Evolutionary conservation across 306 rosid genomes (phyloP), one percentile per base, ranked within the genome.

Genomic region (Dalbergia cultrata): DNA sequence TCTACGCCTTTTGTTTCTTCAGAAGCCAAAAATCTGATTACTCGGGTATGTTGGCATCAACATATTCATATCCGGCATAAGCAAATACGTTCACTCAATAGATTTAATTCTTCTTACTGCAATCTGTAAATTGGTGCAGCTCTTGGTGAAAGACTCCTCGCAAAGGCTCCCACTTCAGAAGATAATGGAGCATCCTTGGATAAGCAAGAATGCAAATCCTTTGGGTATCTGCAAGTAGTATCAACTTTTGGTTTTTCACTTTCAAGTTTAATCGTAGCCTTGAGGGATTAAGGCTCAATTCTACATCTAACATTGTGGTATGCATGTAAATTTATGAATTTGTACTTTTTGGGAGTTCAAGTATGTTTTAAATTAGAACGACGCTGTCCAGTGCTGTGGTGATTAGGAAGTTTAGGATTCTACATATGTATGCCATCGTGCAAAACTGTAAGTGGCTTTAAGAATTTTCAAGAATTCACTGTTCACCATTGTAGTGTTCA

Each of bases 151-250:
- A 87, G 94, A 94, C 80, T 90, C 97, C 54, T 81, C 95, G 39
- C 81, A 74, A 77, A 84, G 98, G 83, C 92, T 92, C 37, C 85
- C 97, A 19, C 97, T 95, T 85, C 87, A 85, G 75, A 90, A 88
- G 86, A 94, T 94, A 76, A 73, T 74, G 86, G 92, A 90, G 72
- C 98, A 94, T 84, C 97, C 97, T 44, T 94, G 97, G 98, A 91
- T 94, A 76, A 58, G 85, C 76, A 87, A 86, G 90, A 90, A 92
- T 67, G 92, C 93, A 19, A 84, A 92, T 80, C 88, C 90, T 41
- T 62, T n/a, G 34, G 90, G 88, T 66, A 67, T 87, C 67, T 81
- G 93, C 87, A 70, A 82, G 13, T 83, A 83, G 77, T 75, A 63
- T 49, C 7, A 60, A 21, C 57, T 60, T 33, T 17, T 17, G 9